A percentile compares a stretch with the other conserved stretches of the same genome.
These are phyloP conservation scores for Aschersonia sp. DNA, from an alignment of 2,329 filamentous ascomycete species.

Conservation along the genomic window DNA sequence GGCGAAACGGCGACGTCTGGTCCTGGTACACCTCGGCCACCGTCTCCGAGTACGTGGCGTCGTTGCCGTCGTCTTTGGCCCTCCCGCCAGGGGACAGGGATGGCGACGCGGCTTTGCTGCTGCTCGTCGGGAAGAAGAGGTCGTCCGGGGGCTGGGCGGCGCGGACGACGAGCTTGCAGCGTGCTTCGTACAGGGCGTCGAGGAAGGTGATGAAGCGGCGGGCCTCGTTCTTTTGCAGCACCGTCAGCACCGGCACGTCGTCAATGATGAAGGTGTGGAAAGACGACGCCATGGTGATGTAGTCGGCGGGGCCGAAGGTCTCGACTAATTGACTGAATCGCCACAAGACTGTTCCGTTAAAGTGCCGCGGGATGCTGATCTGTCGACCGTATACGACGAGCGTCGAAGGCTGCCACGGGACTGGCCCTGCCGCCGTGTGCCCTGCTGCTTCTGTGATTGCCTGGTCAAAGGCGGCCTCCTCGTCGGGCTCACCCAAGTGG, in stretches of 20 bases:
- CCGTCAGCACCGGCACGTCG: constrained; percentile 49
- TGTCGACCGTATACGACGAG: constrained; percentile 48
- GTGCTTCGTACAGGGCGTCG: constrained; percentile 69
- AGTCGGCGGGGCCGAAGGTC: constrained; percentile 64
- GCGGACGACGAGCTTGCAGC: constrained; percentile 58
- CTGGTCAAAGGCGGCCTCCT: constrained; percentile 14
- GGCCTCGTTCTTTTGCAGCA: constrained; percentile 65
- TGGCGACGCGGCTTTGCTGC: constrained; percentile 11
- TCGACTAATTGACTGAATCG: constrained; percentile 54
- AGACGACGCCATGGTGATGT: constrained; percentile 65
- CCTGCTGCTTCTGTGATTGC: constrained; percentile 10
- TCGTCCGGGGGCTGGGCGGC: constrained; percentile 55
- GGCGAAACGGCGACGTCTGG: constrained; percentile 59
- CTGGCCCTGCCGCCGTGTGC: constrained; percentile 3
- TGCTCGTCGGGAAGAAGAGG: constrained; percentile 59
- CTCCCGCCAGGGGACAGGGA: neutral
- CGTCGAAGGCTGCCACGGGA: constrained; percentile 26
- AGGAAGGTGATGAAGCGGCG: constrained; percentile 66
- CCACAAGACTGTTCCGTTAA: constrained; percentile 46
- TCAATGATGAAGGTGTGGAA: constrained; percentile 68
- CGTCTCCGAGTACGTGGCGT: constrained; percentile 28
- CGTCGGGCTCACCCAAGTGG: constrained; percentile 7
- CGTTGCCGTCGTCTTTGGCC: constrained; percentile 11
- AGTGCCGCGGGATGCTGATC: constrained; percentile 42
- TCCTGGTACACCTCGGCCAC: constrained; percentile 62